Base-by-base conservation (phyloP, 805 yeast genomes). In the Wickerhamomyces canadensis region DNA sequence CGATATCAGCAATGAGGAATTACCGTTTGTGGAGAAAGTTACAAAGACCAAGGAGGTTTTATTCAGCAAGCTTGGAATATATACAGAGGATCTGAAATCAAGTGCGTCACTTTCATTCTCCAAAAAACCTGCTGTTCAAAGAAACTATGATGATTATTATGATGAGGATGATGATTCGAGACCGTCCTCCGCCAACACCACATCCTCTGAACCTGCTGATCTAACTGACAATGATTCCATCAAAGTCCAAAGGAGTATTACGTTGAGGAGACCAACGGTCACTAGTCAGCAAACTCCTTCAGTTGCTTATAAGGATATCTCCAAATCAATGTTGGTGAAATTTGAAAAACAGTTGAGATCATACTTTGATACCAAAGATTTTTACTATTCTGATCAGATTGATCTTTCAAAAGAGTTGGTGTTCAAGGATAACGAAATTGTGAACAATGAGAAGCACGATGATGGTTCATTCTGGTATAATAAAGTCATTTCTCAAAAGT, bases 361-460 rank as follows among this genome's bases (percentile, higher is more conserved):
- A 1, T 45, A 43, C 26, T 51, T 46, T 35, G 44, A 42, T 22
- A 32, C 49, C 4, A 48, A 46, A 13, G 52, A 48, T 22, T 53
- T 53, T 26, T 51, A 45, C 29, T 51, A 52, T 29, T 57, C 64
- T 0, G 45, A 50, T 28, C 58, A 58, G 16, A 29, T 58, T 30
- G 64, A 61, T 37, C 18, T 61, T 3, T 47, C 62, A 5, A 40
- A 42, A 27, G 40, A 45, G 8, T 29, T 61, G 6, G 17, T 35
- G 6, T 48, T 42, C 18, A 31, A 35, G 15, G 38, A 47, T 19
- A 43, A 40, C 33, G 10, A 34, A 25, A 14, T 49, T 3, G 26
- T 29, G n/a, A 26, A 45, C 35, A 33, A 26, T 10, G 36, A 19
- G 5, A 23, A 31, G 5, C 40, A 39, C 22, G 19, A 19, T 4